Evolutionary conservation across 2,329 filamentous ascomycete species (phyloP).

Genomic region (Lachnellula arida): DNA sequence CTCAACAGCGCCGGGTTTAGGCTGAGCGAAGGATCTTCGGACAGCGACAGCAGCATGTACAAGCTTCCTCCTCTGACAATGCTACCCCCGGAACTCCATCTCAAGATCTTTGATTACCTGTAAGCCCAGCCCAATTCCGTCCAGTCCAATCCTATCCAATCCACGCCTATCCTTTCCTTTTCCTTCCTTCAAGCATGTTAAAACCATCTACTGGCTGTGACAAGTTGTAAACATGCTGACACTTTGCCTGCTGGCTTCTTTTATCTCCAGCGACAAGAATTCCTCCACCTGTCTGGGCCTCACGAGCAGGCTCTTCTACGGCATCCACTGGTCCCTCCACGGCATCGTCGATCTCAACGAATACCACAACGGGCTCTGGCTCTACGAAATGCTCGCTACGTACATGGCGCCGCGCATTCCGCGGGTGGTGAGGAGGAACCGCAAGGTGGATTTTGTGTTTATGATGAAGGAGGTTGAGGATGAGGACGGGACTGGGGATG

Average conservation of each 20-base stretch:
- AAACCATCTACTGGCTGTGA: too few species aligned
- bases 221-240: too few species aligned
- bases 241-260: too few species aligned
- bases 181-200: too few species aligned
- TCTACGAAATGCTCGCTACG: background rate
- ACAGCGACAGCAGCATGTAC: too few species aligned
- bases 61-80: too few species aligned
- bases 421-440: background rate
- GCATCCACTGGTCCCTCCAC: background rate
- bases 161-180: too few species aligned
- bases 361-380: background rate
- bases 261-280: background rate
- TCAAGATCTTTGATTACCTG: background rate
- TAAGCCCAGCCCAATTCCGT: too few species aligned
- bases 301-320: background rate
- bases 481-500: background rate
- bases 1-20: too few species aligned
- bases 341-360: background rate
- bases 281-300: background rate
- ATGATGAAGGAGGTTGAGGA: background rate
- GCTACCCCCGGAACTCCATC: background rate
- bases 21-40: too few species aligned
- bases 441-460: background rate
- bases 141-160: too few species aligned
- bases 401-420: background rate